phyloP scores from a whole-genome alignment of 2,329 filamentous ascomycete species.

The Alternaria atra region DNA sequence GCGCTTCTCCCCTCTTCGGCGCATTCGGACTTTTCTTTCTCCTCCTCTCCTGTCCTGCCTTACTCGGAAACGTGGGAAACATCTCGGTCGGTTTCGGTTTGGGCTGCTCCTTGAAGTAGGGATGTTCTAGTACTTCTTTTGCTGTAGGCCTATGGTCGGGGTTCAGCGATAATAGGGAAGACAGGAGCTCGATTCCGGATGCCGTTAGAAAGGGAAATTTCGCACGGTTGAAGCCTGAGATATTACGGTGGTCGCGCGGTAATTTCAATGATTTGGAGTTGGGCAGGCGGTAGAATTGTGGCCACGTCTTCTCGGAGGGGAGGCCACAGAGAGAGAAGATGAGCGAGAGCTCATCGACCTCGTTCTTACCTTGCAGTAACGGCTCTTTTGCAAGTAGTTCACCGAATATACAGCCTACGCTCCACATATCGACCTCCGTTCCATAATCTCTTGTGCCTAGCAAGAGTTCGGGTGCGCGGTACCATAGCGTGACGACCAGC shows the following conservation, averaged over 20 bases:
- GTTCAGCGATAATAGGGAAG: constrained; percentile 75
- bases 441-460: constrained; percentile 81
- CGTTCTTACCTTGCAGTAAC: constrained; percentile 86
- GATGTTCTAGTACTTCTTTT: constrained; percentile 76
- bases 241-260: constrained; percentile 47
- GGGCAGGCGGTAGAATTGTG: constrained; percentile 83
- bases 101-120: constrained; percentile 89
- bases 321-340: constrained; percentile 92
- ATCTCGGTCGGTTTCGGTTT: constrained; percentile 88
- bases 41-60: constrained; percentile 88
- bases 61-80: constrained; percentile 97
- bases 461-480: constrained; percentile 88
- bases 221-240: constrained; percentile 69
- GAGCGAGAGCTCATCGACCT: constrained; percentile 81
- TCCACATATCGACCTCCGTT: constrained; percentile 90
- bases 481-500: constrained; percentile 97
- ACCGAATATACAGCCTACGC: constrained; percentile 92
- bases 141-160: constrained; percentile 76
- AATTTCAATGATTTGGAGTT: constrained; percentile 84
- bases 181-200: constrained; percentile 75
- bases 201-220: constrained; percentile 83
- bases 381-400: constrained; percentile 87
- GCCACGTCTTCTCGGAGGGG: constrained; percentile 84
- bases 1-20: constrained; percentile 73
- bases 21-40: constrained; percentile 80